Evolutionary conservation across 164 flowering plant genomes (phyloP).

Genomic region (Stephania cephalantha): DNA sequence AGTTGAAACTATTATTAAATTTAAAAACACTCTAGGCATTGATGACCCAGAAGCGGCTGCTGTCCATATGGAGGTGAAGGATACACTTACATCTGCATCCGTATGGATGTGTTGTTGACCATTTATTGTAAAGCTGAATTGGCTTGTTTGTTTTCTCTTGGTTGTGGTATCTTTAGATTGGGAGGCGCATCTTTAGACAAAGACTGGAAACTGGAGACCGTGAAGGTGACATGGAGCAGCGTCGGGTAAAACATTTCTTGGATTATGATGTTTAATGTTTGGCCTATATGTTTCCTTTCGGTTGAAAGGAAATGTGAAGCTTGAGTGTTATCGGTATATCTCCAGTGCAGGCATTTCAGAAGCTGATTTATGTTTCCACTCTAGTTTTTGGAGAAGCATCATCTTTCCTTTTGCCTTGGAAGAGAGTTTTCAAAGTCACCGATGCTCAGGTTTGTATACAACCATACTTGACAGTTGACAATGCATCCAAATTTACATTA

Average conservation of each 20-base stretch:
- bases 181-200: constrained; percentile 79
- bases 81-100: neutral
- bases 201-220: constrained; percentile 96
- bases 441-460: constrained; percentile 68
- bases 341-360: constrained; percentile 99
- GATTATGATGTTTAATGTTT: neutral
- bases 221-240: constrained; percentile 73
- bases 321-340: constrained; percentile 42
- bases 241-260: constrained; percentile 61
- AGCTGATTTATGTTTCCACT: constrained; percentile 87
- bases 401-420: constrained; percentile 96
- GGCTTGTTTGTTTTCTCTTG: neutral
- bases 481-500: neutral
- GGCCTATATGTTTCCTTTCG: neutral
- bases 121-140: constrained; percentile 52
- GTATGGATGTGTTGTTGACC: neutral
- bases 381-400: constrained; percentile 97
- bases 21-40: constrained; percentile 81
- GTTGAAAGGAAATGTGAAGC: constrained; percentile 23
- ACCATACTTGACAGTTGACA: neutral
- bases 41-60: constrained; percentile 99
- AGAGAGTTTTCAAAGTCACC: constrained; percentile 87
- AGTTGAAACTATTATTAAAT: constrained; percentile 68
- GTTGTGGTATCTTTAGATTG: constrained; percentile 44
- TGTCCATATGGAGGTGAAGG: constrained; percentile 92